These are phyloP conservation scores for Dendrostoma leiphaemia DNA, from an alignment of 2,329 filamentous ascomycete genomes.

Conservation along the genomic window DNA sequence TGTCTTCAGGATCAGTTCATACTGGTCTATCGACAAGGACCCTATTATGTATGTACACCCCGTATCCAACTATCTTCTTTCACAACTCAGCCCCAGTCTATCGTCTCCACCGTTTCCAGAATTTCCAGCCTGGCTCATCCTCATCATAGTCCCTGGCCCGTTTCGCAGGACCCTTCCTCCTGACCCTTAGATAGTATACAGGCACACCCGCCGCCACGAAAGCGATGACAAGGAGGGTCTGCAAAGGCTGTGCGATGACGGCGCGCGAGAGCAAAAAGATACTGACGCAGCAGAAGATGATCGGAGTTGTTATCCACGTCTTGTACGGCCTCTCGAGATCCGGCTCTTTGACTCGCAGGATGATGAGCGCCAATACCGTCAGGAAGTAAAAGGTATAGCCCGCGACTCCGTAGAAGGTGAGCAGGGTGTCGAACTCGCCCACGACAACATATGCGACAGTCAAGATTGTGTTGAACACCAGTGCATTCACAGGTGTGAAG, in stretches of 20 bases:
- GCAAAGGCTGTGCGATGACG: conserved; percentile 85
- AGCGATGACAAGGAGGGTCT: conserved; percentile 81
- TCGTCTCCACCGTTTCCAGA: conserved; percentile 49
- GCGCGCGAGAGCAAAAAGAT: conserved; percentile 86
- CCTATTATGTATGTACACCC: neutral
- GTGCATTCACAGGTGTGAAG: conserved; percentile 91
- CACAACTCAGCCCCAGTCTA: neutral
- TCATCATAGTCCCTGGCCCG: conserved; percentile 35
- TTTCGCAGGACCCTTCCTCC: conserved; percentile 53
- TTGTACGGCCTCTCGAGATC: conserved; percentile 85
- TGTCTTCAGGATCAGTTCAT: neutral
- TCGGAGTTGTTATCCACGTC: conserved; percentile 95
- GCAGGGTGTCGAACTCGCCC: conserved; percentile 85
- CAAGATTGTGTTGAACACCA: conserved; percentile 74
- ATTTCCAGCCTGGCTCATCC: conserved; percentile 53
- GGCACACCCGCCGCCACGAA: conserved; percentile 84
- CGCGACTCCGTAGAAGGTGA: conserved; percentile 97
- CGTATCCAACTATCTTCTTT: neutral
- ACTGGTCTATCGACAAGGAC: neutral
- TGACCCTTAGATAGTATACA: conserved; percentile 85
- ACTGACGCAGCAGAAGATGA: conserved; percentile 97
- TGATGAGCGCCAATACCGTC: conserved; percentile 88
- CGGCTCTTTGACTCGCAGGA: conserved; percentile 84
- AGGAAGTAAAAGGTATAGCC: conserved; percentile 98
- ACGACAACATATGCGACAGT: conserved; percentile 77